Evolutionary conservation across 495 filamentous ascomycete species (phyloP).

Genomic region (Penicillium fimorum): DNA sequence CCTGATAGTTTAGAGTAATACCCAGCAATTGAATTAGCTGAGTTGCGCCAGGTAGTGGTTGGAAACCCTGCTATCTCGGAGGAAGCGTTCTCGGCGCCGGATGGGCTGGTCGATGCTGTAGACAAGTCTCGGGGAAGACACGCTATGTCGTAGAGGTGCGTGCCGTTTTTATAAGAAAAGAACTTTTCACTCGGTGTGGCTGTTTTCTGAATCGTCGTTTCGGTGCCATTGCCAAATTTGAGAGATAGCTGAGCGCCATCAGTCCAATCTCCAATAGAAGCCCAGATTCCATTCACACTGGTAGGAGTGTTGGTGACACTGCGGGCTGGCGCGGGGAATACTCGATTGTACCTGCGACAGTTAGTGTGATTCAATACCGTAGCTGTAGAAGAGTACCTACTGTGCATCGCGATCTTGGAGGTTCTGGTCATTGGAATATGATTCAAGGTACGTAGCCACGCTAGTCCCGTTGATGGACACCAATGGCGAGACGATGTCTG

Average conservation of each 20-base stretch:
- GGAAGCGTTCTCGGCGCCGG: conserved; percentile 61
- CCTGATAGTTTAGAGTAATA: conserved; percentile 37
- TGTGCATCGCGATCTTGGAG: conserved; percentile 42
- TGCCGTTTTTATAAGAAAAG: conserved; percentile 27
- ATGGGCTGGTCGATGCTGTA: conserved; percentile 6
- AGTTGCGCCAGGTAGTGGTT: conserved; percentile 55
- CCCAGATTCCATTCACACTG: conserved; percentile 25
- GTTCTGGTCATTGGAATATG: conserved; percentile 16
- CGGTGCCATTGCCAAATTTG: conserved; percentile 24
- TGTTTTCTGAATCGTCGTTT: conserved; percentile 17
- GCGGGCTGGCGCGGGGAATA: conserved; percentile 26
- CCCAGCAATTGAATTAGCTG: conserved; percentile 35
- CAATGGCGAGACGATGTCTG: conserved; percentile 27
- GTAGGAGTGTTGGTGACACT: conserved; percentile 24
- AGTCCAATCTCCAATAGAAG: conserved; percentile 22
- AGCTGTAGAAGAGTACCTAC: conserved; percentile 19
- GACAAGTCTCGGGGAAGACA: conserved; percentile 24
- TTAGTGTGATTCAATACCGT: conserved; percentile 4
- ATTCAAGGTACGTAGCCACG: conserved; percentile 26
- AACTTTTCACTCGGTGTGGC: conserved; percentile 24
- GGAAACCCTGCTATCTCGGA: conserved; percentile 37
- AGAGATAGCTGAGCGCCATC: conserved; percentile 22
- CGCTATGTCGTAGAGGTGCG: conserved; percentile 18
- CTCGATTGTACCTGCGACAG: conserved; percentile 25
- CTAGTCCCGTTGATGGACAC: conserved; percentile 35